phyloP scores from a whole-genome alignment of 371 early-diverging fungal genomes.

The Chytridium lagenaria region DNA sequence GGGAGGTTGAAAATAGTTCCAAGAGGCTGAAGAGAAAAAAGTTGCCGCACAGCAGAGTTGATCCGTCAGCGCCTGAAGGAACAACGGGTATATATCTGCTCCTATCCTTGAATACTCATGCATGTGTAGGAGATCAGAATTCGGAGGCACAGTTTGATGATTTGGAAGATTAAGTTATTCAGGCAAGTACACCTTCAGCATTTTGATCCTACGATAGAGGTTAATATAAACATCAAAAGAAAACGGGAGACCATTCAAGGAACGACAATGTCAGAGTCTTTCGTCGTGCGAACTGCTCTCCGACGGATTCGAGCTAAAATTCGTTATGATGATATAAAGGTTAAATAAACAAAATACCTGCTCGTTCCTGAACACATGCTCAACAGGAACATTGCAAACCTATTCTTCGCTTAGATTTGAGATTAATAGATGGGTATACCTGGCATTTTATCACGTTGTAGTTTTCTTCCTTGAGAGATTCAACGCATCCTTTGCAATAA shows the following conservation, averaged over 20 bases:
- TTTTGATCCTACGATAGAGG: constrained; percentile 39
- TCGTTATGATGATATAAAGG: background rate
- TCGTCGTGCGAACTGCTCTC: constrained; percentile 53
- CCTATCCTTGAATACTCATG: background rate
- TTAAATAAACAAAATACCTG: constrained; percentile 26
- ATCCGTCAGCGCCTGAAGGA: constrained; percentile 33
- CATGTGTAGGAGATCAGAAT: background rate
- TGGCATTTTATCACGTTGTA: constrained; percentile 55
- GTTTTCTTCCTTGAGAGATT: constrained; percentile 56
- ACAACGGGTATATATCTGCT: background rate
- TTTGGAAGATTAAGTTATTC: constrained; percentile 10
- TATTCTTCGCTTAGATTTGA: constrained; percentile 47
- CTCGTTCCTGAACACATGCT: constrained; percentile 54
- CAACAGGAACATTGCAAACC: constrained; percentile 46
- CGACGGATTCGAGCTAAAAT: constrained; percentile 54
- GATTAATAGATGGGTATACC: constrained; percentile 37
- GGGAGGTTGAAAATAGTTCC: constrained; percentile 28
- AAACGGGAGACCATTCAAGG: constrained; percentile 46
- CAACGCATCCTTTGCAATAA: constrained; percentile 53
- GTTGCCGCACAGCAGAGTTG: constrained; percentile 36
- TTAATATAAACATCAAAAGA: background rate
- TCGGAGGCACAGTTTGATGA: constrained; percentile 2
- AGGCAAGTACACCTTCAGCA: constrained; percentile 42
- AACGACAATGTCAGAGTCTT: constrained; percentile 52
- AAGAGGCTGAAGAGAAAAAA: constrained; percentile 32